These are phyloP conservation scores for Sporopachydermia quercuum DNA, from an alignment of 805 yeast species.

Conservation along the genomic window DNA sequence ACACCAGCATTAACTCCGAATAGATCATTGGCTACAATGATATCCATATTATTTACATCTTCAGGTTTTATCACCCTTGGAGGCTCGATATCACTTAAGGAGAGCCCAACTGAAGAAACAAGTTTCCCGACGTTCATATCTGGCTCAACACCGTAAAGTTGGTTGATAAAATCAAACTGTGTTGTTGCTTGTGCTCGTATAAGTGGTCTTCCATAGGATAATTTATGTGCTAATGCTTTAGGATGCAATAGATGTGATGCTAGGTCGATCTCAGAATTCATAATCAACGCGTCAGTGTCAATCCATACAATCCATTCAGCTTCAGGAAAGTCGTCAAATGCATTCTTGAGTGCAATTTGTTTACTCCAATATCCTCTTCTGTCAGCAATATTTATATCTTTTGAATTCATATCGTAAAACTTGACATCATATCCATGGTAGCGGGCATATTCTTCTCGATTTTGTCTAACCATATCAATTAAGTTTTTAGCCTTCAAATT, in stretches of 20 bases:
- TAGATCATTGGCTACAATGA: constrained; percentile 16
- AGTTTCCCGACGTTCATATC: too few relatives aligned
- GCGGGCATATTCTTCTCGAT: constrained; percentile 3
- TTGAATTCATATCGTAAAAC: too few relatives aligned
- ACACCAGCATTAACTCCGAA: constrained; percentile 20
- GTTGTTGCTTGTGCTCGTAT: too few relatives aligned
- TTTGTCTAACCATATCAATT: constrained; percentile 5
- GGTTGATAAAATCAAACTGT: too few relatives aligned
- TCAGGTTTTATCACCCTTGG: too few relatives aligned
- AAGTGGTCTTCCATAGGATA: constrained; percentile 12
- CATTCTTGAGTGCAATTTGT: constrained; percentile 17
- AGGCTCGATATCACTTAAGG: too few relatives aligned
- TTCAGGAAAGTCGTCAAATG: constrained; percentile 16
- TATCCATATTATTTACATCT: constrained; percentile 11
- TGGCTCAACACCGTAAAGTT: too few relatives aligned
- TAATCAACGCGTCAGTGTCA: constrained; percentile 20
- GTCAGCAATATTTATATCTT: too few relatives aligned
- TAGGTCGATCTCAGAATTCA: constrained; percentile 16
- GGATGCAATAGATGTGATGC: constrained; percentile 15
- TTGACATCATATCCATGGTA: constrained; percentile 7
- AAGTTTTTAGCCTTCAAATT: constrained; percentile 10
- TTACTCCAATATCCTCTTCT: constrained; percentile 15
- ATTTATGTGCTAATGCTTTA: constrained; percentile 10
- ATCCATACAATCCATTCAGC: constrained; percentile 26
- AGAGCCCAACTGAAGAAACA: too few relatives aligned